These are phyloP conservation scores for Wickerhamiella pararugosa DNA, from an alignment of 1,139 yeast genomes.

Conservation along the genomic window DNA sequence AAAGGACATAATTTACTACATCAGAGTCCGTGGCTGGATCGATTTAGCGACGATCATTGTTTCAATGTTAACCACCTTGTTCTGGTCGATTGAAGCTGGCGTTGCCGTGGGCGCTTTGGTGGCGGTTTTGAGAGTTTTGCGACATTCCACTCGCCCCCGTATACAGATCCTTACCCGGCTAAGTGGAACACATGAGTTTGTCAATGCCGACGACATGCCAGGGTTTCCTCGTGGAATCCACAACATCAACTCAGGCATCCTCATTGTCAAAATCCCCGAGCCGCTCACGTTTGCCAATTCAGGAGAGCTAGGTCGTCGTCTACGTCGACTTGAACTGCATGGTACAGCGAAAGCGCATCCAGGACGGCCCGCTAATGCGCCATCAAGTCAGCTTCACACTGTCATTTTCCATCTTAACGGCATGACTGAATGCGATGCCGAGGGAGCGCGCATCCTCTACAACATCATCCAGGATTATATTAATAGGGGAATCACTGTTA, in stretches of 20 bases:
- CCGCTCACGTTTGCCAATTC: conserved; percentile 88
- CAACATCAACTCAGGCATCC: conserved; percentile 72
- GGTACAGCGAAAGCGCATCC: conserved; percentile 83
- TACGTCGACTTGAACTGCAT: conserved; percentile 65
- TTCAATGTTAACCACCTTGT: conserved; percentile 57
- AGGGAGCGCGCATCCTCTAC: conserved; percentile 63
- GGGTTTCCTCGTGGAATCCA: conserved; percentile 20
- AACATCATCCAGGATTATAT: conserved; percentile 43
- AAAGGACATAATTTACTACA: conserved; percentile 57
- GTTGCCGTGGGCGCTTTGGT: conserved; percentile 73
- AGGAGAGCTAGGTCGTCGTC: conserved; percentile 60
- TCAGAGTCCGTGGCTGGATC: conserved; percentile 56
- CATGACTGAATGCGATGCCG: conserved; percentile 75
- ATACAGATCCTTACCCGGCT: conserved; percentile 78
- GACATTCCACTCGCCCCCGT: conserved; percentile 73
- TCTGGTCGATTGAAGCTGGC: conserved; percentile 81
- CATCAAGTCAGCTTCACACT: conserved; percentile 40
- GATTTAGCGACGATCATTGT: conserved; percentile 63
- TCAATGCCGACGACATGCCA: conserved; percentile 50
- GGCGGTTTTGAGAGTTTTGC: conserved; percentile 65
- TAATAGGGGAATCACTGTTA: conserved; percentile 42
- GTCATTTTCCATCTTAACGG: conserved; percentile 76
- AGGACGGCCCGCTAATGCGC: conserved; percentile 40
- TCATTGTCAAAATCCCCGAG: conserved; percentile 79
- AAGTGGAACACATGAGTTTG: conserved; percentile 61